These are phyloP conservation scores for Boletellus ananas DNA, from an alignment of 768 basidiomycete genomes.

Conservation along the genomic window DNA sequence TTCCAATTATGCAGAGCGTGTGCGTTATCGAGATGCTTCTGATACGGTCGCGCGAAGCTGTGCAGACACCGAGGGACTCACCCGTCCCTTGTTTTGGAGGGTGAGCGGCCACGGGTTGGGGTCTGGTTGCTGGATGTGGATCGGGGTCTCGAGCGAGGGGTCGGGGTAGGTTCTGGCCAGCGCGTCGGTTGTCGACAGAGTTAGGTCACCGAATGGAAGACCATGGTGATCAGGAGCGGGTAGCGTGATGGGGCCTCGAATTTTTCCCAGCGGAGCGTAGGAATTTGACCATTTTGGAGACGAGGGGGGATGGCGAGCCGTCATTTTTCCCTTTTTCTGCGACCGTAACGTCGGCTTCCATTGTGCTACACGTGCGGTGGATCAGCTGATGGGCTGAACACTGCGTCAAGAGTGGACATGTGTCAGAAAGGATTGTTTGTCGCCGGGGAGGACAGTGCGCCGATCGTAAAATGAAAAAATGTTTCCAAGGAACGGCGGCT, in stretches of 20 bases:
- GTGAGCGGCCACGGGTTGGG: conserved; percentile 4
- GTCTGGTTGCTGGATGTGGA: conserved; percentile 13
- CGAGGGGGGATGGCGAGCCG: conserved; percentile 10
- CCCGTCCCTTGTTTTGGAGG: conserved; percentile 19
- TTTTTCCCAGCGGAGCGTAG: conserved; percentile 19
- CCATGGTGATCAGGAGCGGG: conserved; percentile 25
- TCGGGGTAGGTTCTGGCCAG: conserved; percentile 3
- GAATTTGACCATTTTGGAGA: conserved; percentile 25
- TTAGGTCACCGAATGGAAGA: conserved; percentile 30
- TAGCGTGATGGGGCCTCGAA: conserved; percentile 19
- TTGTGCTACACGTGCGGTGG: conserved; percentile 29
- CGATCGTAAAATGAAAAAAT: conserved; percentile 28
- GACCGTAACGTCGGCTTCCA: conserved; percentile 28
- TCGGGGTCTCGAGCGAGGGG: conserved; percentile 14
- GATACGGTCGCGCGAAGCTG: conserved; percentile 13
- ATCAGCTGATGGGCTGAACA: conserved; percentile 23
- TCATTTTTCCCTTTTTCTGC: conserved; percentile 24
- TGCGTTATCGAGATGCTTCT: conserved; percentile 22
- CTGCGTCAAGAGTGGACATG: conserved; percentile 19
- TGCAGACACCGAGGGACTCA: conserved; percentile 12
- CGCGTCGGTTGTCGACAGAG: conserved; percentile 9
- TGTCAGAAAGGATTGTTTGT: conserved; percentile 22
- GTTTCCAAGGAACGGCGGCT: conserved; percentile 24
- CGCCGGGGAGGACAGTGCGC: conserved; percentile 20
- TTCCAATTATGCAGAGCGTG: conserved; percentile 13